These are phyloP conservation scores for Colletotrichum sansevieriae DNA, from an alignment of 2,329 filamentous ascomycete species.

Conservation along the genomic window DNA sequence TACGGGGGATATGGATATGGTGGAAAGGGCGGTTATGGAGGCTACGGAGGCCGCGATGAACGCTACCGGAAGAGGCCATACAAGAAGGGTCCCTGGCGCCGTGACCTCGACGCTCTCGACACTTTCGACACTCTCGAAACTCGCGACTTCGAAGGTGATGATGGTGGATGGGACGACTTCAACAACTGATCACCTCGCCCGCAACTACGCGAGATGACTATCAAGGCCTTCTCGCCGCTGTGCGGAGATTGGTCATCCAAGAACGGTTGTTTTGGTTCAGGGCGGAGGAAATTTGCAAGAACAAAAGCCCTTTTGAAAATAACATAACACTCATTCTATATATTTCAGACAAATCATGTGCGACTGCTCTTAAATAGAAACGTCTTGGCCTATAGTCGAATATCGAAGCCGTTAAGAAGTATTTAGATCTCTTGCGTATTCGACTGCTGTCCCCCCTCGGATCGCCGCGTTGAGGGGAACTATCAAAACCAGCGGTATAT, in stretches of 20 bases:
- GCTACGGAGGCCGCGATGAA: neutral
- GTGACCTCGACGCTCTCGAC: neutral
- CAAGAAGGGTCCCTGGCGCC: conserved; percentile 11
- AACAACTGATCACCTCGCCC: neutral
- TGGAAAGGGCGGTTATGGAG: neutral
- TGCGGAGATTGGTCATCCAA: neutral
- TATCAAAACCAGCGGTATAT: no score
- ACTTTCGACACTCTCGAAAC: neutral
- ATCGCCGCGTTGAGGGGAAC: no score
- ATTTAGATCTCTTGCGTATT: no score
- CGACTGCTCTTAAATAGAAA: neutral
- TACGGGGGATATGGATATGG: neutral
- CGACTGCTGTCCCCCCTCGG: no score
- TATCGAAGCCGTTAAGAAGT: no score
- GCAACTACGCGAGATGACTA: neutral
- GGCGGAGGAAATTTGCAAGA: conserved; percentile 1
- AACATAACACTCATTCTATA: neutral
- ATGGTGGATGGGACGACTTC: neutral
- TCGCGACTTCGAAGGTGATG: neutral
- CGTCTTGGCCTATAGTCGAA: no score
- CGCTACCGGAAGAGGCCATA: conserved; percentile 1
- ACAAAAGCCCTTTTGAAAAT: neutral
- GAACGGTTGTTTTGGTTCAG: neutral
- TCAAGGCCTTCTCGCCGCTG: neutral
- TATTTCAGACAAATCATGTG: neutral